Evolutionary conservation across 768 basidiomycete genomes (phyloP), one percentile per base, ranked within the genome.

Genomic region (Suillus occidentalis): DNA sequence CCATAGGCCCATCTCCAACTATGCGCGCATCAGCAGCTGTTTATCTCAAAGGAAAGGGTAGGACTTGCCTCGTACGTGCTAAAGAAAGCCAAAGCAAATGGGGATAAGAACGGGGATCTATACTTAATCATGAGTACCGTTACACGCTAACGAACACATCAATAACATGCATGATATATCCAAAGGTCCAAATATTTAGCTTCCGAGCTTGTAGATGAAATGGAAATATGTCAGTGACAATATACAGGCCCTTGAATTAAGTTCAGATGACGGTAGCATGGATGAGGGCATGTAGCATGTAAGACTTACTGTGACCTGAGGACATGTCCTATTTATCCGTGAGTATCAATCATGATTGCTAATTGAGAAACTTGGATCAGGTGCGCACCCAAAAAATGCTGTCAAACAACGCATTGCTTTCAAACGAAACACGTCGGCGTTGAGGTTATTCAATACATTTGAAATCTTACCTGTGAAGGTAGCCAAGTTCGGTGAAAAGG

Each of bases 1-100:
- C 82, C 83, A 64, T 85, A 86, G n/a, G 82, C 75, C 83, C 84
- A 85, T 39, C 82, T 71, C 80, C 80, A 85, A 61, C 79, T 82
- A 55, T 6, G 34, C 6, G 34, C 1, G 20, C 0, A 57, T 71
- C 18, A 73, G 40, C 20, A 39, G 42, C 8, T 22, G n/a, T 20
- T 5, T 34, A 18, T 22, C 20, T n/a, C 13, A 1, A 25, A 2
- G 37, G 36, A 36, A 14, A 31, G 2, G 16, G 40, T 31, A 8
- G 4, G 22, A 61, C 75, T 8, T n/a, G 73, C 75, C 66, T 75
- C 63, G 58, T 64, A 16, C 73, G 65, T 37, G 70, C 72, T 59
- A 67, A 14, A 75, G 72, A 58, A 75, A 76, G 10, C 75, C 74
- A 36, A 75, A 5, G 63, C 45, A 34, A 75, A 75, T 22, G 75